Conservation (phyloP, 129 eudicot genomes). For the Kitagawia praeruptora region DNA sequence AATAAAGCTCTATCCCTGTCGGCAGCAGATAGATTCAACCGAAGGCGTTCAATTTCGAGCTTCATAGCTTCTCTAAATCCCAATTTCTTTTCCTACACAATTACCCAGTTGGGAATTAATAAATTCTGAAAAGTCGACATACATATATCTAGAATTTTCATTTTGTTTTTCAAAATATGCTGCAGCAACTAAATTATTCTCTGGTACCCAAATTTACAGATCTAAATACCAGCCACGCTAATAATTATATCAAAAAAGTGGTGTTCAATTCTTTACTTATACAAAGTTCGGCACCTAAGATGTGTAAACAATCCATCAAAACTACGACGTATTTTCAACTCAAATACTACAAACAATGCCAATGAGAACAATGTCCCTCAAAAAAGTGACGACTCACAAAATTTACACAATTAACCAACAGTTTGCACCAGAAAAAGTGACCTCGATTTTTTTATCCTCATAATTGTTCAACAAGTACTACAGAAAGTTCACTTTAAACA, state of each 20-base stretch:
- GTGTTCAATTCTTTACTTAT: background rate
- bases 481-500: background rate
- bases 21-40: slow-evolving; percentile 81
- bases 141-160: background rate
- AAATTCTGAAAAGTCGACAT: background rate
- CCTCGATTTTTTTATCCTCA: background rate
- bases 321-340: background rate
- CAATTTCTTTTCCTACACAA: slow-evolving; percentile 58
- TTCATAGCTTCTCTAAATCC: slow-evolving; percentile 83
- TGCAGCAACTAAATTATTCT: background rate
- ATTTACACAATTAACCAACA: background rate
- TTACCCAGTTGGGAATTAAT: slow-evolving; percentile 12
- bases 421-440: background rate
- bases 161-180: background rate
- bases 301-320: background rate
- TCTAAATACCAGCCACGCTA: background rate
- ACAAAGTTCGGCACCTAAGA: background rate
- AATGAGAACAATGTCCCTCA: background rate
- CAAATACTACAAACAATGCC: background rate
- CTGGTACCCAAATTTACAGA: background rate
- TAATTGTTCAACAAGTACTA: background rate
- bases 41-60: slow-evolving; percentile 87
- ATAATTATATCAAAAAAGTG: background rate
- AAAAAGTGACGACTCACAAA: background rate
- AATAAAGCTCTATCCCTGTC: slow-evolving; percentile 88